These are phyloP conservation scores for Ricinus communis DNA, from an alignment of 345 rosid genomes.

Conservation along the genomic window DNA sequence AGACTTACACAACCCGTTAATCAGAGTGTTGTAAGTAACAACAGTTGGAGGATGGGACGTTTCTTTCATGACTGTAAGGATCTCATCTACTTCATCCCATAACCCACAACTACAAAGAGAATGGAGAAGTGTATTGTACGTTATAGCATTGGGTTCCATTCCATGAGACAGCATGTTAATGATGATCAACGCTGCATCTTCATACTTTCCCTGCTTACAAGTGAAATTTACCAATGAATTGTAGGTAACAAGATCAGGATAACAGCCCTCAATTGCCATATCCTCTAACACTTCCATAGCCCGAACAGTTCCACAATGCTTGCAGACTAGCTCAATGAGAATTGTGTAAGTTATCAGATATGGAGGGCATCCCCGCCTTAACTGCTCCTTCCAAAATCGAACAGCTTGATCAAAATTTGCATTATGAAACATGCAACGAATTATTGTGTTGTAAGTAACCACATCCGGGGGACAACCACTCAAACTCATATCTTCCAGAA, in stretches of 20 bases:
- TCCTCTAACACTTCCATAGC: slow-evolving; percentile 82
- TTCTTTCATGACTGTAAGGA: slow-evolving; percentile 58
- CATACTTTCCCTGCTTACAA: slow-evolving; percentile 59
- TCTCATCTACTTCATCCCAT: slow-evolving; percentile 76
- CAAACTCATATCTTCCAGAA: slow-evolving; percentile 72
- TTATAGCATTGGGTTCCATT: slow-evolving; percentile 56
- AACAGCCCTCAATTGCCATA: slow-evolving; percentile 72
- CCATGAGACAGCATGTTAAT: slow-evolving; percentile 56
- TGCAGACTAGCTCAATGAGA: slow-evolving; percentile 74
- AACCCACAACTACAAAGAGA: slow-evolving; percentile 55
- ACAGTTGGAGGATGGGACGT: slow-evolving; percentile 51
- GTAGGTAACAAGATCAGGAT: slow-evolving; percentile 70
- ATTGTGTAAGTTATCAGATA: slow-evolving; percentile 62
- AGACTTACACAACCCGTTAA: slow-evolving; percentile 72
- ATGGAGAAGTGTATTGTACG: slow-evolving; percentile 79
- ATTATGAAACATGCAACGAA: slow-evolving; percentile 59
- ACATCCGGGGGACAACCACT: slow-evolving; percentile 82
- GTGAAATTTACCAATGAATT: slow-evolving; percentile 63
- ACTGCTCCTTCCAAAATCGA: slow-evolving; percentile 64
- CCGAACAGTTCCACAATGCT: slow-evolving; percentile 58
- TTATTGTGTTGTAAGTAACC: slow-evolving; percentile 68
- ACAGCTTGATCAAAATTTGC: slow-evolving; percentile 62
- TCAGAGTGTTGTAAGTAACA: slow-evolving; percentile 79
- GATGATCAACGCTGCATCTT: slow-evolving; percentile 55
- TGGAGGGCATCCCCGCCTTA: slow-evolving; percentile 74